A percentile compares a stretch with the other conserved stretches of the same genome.
These are phyloP conservation scores for Pseudozyma thailandica DNA, from an alignment of 1,284 basidiomycete species.

Conservation along the genomic window DNA sequence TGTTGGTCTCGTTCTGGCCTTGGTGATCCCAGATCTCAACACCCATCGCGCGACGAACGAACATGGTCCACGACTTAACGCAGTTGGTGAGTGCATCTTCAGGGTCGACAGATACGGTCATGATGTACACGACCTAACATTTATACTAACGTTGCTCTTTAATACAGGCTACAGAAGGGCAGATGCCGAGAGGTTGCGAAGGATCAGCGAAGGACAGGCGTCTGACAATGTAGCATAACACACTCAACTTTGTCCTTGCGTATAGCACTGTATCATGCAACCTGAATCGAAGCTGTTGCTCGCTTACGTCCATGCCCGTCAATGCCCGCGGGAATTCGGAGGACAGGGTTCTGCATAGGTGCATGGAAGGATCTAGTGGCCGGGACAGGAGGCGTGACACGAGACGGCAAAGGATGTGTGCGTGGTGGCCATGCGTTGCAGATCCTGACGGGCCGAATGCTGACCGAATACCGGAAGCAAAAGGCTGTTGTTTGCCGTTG, in stretches of 20 bases:
- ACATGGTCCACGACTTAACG: conserved; percentile 46
- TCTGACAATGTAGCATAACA: background rate
- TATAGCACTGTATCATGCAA: background rate
- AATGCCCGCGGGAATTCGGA: too few species aligned
- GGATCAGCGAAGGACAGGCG: conserved; percentile 1
- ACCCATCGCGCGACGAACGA: conserved; percentile 45
- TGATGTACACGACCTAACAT: conserved; percentile 3
- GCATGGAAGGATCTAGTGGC: conserved; percentile 4
- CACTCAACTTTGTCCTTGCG: background rate
- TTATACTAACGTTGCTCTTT: background rate
- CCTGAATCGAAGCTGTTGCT: background rate
- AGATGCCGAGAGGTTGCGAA: conserved; percentile 23
- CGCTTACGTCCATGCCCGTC: background rate
- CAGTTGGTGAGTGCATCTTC: conserved; percentile 28
- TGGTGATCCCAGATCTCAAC: conserved; percentile 31
- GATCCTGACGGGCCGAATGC: background rate
- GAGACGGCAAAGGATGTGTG: background rate
- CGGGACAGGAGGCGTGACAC: conserved; percentile 21
- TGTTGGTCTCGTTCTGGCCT: background rate
- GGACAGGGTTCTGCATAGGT: background rate
- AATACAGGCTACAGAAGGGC: conserved; percentile 31
- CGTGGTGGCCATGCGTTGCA: background rate
- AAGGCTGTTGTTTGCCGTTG: background rate
- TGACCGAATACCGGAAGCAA: background rate
- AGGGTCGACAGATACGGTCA: background rate